phyloP scores from a whole-genome alignment of 805 yeast species.

The Myxozyma sirexii region DNA sequence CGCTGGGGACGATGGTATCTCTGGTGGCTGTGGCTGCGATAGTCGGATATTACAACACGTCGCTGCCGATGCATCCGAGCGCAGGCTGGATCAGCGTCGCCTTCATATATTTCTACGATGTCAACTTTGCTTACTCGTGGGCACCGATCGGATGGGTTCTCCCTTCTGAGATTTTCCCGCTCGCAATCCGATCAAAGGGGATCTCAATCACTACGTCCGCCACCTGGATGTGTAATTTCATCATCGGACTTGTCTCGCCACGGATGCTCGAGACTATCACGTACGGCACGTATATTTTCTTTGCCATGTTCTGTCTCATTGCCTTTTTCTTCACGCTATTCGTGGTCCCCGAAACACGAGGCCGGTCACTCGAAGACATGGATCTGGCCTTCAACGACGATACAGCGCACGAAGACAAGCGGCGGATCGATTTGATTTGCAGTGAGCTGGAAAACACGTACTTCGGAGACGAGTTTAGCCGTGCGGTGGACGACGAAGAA shows the following conservation, averaged over 20 bases:
- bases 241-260: conserved; percentile 39
- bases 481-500: neutral
- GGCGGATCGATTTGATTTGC: neutral
- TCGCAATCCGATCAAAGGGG: conserved; percentile 44
- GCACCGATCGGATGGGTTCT: conserved; percentile 63
- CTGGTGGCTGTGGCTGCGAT: conserved; percentile 21
- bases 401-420: conserved; percentile 16
- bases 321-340: conserved; percentile 34
- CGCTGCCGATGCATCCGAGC: neutral
- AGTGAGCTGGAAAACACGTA: neutral
- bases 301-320: conserved; percentile 38
- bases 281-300: conserved; percentile 41
- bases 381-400: conserved; percentile 27
- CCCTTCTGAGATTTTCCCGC: conserved; percentile 67
- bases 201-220: conserved; percentile 25
- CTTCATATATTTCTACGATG: conserved; percentile 58
- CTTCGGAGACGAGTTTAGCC: conserved; percentile 1
- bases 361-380: conserved; percentile 29
- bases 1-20: conserved; percentile 51
- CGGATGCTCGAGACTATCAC: conserved; percentile 36
- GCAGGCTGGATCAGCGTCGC: conserved; percentile 42
- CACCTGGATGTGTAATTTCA: conserved; percentile 35
- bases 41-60: neutral
- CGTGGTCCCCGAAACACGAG: conserved; percentile 28
- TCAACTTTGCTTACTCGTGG: conserved; percentile 59